phyloP scores from a whole-genome alignment of 306 rosid species.

The Acacia melanoxylon region DNA sequence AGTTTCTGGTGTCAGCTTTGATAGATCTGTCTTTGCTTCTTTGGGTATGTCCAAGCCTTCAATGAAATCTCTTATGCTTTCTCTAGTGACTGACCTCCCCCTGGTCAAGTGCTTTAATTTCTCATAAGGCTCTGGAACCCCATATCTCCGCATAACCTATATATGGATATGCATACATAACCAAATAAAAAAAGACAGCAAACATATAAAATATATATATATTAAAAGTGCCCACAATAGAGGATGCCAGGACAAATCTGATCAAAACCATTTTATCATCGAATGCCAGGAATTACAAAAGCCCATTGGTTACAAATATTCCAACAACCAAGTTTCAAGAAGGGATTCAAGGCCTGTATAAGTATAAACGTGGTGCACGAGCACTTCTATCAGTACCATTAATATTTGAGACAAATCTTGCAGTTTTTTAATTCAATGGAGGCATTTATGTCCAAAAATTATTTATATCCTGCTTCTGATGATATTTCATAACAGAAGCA shows the following conservation, averaged over 20 bases:
- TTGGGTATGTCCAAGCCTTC: conserved; percentile 71
- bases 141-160: conserved; percentile 92
- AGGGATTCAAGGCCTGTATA: not conserved
- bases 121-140: conserved; percentile 94
- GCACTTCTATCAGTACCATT: not conserved
- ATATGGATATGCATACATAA: conserved; percentile 6
- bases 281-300: not conserved
- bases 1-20: conserved; percentile 68
- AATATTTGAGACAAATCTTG: not conserved
- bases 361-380: not conserved
- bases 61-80: conserved; percentile 73
- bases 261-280: not conserved
- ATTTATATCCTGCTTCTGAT: not conserved
- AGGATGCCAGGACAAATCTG: conserved; percentile 23
- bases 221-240: not conserved
- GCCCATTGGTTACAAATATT: not conserved
- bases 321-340: not conserved
- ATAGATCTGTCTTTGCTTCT: conserved; percentile 65
- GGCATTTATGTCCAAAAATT: not conserved
- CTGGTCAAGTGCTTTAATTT: conserved; percentile 85
- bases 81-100: conserved; percentile 78
- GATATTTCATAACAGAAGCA: not conserved
- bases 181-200: not conserved
- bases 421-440: not conserved
- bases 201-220: not conserved